These are phyloP conservation scores for Tetrapisispora arboricola DNA, from an alignment of 805 yeast genomes.

Conservation along the genomic window DNA sequence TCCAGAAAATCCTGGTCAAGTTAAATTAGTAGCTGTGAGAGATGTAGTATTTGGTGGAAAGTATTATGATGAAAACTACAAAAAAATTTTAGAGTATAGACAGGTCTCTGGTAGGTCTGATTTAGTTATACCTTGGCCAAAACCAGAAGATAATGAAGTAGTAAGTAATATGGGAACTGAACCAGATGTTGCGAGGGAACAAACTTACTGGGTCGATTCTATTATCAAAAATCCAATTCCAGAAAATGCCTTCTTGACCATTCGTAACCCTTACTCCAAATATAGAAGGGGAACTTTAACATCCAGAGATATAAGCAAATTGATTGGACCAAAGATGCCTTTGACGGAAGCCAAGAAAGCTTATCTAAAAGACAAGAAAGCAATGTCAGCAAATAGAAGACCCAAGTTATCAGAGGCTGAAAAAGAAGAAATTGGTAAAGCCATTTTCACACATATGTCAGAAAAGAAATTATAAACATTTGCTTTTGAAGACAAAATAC, in stretches of 20 bases:
- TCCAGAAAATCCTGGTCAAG: constrained; percentile 43
- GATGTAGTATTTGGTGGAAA: constrained; percentile 55
- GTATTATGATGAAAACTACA: constrained; percentile 66
- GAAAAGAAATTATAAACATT: not conserved
- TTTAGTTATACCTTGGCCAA: constrained; percentile 83
- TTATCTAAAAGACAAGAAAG: constrained; percentile 43
- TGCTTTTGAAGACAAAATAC: not conserved
- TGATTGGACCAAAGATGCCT: constrained; percentile 73
- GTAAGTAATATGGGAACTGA: constrained; percentile 49
- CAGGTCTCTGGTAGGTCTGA: constrained; percentile 60
- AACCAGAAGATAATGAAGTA: constrained; percentile 38
- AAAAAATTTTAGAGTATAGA: constrained; percentile 66
- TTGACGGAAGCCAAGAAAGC: constrained; percentile 51
- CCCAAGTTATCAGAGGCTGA: constrained; percentile 34
- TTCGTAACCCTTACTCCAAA: constrained; percentile 70
- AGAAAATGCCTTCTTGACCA: constrained; percentile 46
- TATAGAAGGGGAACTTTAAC: constrained; percentile 54
- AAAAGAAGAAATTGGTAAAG: constrained; percentile 35
- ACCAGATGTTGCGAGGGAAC: constrained; percentile 49
- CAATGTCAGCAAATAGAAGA: constrained; percentile 27
- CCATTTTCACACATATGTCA: constrained; percentile 1
- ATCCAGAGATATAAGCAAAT: constrained; percentile 49
- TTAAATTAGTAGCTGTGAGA: constrained; percentile 69
- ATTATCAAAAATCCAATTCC: constrained; percentile 65
- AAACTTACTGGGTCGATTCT: constrained; percentile 64